A percentile compares a stretch with the other conserved stretches of the same genome.
Conservation (phyloP, 140 eudicot species). For the Senecio squalidus region DNA sequence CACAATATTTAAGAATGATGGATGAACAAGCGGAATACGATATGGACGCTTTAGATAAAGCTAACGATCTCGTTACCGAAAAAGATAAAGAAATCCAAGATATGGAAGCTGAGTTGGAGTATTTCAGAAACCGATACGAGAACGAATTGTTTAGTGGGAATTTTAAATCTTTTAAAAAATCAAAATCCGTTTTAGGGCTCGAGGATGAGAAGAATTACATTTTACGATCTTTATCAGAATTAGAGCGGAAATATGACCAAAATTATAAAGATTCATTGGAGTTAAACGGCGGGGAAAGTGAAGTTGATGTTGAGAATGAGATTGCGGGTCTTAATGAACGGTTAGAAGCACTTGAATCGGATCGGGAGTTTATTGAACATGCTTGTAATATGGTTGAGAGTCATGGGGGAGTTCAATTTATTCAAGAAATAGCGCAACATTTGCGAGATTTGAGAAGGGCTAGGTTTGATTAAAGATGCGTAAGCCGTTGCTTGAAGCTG, state of each 20-base stretch:
- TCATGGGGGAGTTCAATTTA: constrained; percentile 42
- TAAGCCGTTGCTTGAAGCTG: constrained; percentile 18
- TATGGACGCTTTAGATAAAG: constrained; percentile 75
- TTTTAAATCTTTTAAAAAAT: constrained; percentile 4
- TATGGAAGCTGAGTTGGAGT: constrained; percentile 69
- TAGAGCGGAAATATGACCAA: constrained; percentile 40
- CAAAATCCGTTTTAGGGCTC: constrained; percentile 19
- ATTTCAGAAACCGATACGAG: constrained; percentile 37
- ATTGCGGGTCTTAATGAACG: constrained; percentile 40
- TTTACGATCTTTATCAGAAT: constrained; percentile 38
- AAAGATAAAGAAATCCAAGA: constrained; percentile 82
- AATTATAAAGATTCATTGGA: constrained; percentile 35
- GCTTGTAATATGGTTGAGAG: constrained; percentile 43
- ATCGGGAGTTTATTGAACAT: constrained; percentile 47
- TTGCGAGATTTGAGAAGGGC: constrained; percentile 50
- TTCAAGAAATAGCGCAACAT: constrained; percentile 53
- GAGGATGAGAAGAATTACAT: constrained; percentile 56
- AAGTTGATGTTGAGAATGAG: constrained; percentile 38
- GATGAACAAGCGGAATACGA: constrained; percentile 95
- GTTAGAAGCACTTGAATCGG: constrained; percentile 62
- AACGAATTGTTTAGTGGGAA: constrained; percentile 35
- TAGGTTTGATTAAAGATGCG: constrained; percentile 41
- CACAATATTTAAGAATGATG: constrained; percentile 90
- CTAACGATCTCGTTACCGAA: constrained; percentile 73
- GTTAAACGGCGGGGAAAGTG: constrained; percentile 10